A percentile compares a stretch with the other conserved stretches of the same genome.
Conservation (phyloP, 2,329 filamentous ascomycete genomes). For the Alternaria sp. region DNA sequence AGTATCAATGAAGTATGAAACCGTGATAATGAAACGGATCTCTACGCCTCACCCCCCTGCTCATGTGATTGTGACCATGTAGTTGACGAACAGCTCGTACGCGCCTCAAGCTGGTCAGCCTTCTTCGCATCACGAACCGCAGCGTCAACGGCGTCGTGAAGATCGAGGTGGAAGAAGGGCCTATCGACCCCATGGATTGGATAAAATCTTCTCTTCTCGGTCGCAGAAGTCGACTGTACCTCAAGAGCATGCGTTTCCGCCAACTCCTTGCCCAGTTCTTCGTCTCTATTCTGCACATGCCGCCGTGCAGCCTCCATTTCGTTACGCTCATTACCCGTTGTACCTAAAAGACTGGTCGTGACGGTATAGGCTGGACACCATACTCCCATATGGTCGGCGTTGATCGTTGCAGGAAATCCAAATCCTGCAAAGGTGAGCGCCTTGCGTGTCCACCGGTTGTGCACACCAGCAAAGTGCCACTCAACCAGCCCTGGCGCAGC, state of each 20-base stretch:
- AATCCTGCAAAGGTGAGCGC: constrained; percentile 64
- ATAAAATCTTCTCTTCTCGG: background rate
- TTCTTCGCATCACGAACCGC: constrained; percentile 35
- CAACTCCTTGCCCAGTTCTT: constrained; percentile 13
- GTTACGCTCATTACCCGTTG: constrained; percentile 27
- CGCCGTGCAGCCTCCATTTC: constrained; percentile 11
- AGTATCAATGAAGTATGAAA: background rate
- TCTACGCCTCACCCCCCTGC: background rate
- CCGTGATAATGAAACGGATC: background rate
- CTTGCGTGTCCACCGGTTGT: constrained; percentile 65
- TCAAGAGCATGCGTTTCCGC: background rate
- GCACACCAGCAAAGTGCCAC: constrained; percentile 60
- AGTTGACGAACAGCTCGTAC: background rate
- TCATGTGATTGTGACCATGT: background rate
- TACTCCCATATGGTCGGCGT: constrained; percentile 11
- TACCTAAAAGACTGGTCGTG: constrained; percentile 20
- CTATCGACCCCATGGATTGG: constrained; percentile 35
- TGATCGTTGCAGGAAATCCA: constrained; percentile 51
- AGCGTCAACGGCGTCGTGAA: constrained; percentile 40
- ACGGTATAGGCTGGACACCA: constrained; percentile 40
- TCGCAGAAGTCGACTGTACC: background rate
- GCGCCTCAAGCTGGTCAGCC: constrained; percentile 19
- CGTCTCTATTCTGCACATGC: constrained; percentile 10
- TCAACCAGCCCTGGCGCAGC: constrained; percentile 51
- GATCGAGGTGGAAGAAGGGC: constrained; percentile 42